These are phyloP conservation scores for Yamagishiella unicocca DNA, from an alignment of 139 green algal species.

Conservation along the genomic window DNA sequence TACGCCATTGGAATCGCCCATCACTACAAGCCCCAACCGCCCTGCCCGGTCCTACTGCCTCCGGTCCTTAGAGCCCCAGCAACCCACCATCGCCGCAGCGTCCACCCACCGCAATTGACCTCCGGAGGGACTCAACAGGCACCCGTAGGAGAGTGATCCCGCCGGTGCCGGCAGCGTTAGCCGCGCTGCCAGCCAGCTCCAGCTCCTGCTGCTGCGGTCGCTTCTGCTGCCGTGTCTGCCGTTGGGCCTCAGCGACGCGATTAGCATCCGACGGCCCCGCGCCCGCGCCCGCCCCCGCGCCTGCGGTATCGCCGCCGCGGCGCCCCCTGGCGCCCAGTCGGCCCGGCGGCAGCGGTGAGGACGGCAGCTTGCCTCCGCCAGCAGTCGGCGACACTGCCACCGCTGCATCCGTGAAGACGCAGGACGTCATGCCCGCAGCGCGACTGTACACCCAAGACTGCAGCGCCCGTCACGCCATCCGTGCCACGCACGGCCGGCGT, in stretches of 20 bases:
- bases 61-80: no score
- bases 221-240: not conserved
- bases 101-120: not conserved
- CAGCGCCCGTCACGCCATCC: no score
- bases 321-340: not conserved
- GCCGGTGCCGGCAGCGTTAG: not conserved
- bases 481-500: not conserved
- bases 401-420: not conserved
- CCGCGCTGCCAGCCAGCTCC: not conserved
- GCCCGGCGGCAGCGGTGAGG: not conserved
- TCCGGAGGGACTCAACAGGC: not conserved
- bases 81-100: no score
- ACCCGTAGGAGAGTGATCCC: not conserved
- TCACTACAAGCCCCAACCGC: no score
- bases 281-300: not conserved
- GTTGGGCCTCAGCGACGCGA: not conserved
- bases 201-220: not conserved
- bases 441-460: conserved; percentile 23
- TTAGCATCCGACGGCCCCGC: no score
- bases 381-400: not conserved
- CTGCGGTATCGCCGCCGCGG: not conserved
- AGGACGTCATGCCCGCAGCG: not conserved
- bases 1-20: no score
- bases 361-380: not conserved
- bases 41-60: no score